Percentiles rank a stretch among this genome's conserved stretches.
Conservation (phyloP, 1,284 basidiomycete genomes). For the Malassezia yamatoensis region DNA sequence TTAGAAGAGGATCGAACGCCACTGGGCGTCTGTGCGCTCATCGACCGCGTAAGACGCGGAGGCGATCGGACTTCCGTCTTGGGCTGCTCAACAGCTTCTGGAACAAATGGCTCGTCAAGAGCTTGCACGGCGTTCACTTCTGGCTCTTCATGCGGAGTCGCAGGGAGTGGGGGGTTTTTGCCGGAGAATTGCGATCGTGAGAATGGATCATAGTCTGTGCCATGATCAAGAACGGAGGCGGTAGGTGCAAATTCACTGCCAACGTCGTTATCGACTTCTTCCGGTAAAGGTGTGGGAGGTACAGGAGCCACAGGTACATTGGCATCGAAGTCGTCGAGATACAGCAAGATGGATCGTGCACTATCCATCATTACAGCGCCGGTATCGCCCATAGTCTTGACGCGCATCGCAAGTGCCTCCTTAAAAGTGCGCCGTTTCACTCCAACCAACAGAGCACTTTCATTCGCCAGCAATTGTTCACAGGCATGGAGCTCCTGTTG, state of each 20-base stretch:
- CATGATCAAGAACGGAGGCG: background rate
- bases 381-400: constrained; percentile 49
- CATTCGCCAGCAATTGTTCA: constrained; percentile 48
- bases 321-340: constrained; percentile 46
- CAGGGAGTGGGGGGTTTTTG: background rate
- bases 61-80: background rate
- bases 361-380: constrained; percentile 48
- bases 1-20: background rate
- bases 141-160: background rate
- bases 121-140: background rate
- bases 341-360: constrained; percentile 45
- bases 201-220: background rate
- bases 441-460: constrained; percentile 46
- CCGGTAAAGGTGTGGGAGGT: constrained; percentile 4
- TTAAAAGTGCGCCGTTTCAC: constrained; percentile 50
- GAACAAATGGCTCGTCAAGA: background rate
- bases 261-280: background rate
- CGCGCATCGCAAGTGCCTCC: constrained; percentile 49
- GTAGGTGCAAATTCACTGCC: background rate
- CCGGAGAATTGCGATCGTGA: background rate
- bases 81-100: background rate
- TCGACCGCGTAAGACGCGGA: background rate
- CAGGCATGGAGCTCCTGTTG: constrained; percentile 49
- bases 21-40: background rate
- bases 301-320: constrained; percentile 27